These are phyloP conservation scores for Rachicladosporium sp. DNA, from an alignment of 2,329 filamentous ascomycete species.

Conservation along the genomic window DNA sequence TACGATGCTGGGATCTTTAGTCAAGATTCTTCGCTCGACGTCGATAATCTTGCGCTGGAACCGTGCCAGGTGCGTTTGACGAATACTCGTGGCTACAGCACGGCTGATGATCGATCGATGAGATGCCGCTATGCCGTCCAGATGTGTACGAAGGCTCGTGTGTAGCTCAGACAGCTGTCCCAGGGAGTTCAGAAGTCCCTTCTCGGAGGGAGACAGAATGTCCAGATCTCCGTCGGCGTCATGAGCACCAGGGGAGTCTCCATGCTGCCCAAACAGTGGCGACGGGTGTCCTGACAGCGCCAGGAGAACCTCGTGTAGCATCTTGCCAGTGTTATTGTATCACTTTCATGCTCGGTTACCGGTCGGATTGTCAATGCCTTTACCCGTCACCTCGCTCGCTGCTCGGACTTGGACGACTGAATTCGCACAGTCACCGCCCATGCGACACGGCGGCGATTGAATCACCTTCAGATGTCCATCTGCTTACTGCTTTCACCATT, in stretches of 20 bases:
- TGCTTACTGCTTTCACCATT: no score
- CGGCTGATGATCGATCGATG: conserved; percentile 78
- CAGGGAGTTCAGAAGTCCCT: conserved; percentile 65
- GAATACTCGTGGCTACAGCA: conserved; percentile 69
- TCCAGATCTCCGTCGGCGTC: conserved; percentile 31
- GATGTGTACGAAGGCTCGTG: conserved; percentile 55
- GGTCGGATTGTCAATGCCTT: no score
- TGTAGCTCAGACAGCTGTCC: conserved; percentile 73
- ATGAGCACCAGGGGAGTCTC: conserved; percentile 24
- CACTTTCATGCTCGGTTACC: no score
- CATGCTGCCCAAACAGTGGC: conserved; percentile 56
- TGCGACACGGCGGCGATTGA: no score
- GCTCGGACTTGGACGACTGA: no score
- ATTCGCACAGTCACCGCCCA: no score
- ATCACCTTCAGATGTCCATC: no score
- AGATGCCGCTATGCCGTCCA: conserved; percentile 52
- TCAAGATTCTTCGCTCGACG: conserved; percentile 68
- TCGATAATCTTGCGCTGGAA: conserved; percentile 78
- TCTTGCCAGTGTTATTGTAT: conserved; percentile 26
- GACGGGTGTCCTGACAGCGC: conserved; percentile 90
- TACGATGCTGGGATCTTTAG: conserved; percentile 64
- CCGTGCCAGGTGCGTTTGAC: conserved; percentile 58
- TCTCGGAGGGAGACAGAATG: conserved; percentile 60
- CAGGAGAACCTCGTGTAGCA: conserved; percentile 98
- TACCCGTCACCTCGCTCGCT: no score